phyloP scores from a whole-genome alignment of 1,284 basidiomycete species.

The Cystobasidium sp. region DNA sequence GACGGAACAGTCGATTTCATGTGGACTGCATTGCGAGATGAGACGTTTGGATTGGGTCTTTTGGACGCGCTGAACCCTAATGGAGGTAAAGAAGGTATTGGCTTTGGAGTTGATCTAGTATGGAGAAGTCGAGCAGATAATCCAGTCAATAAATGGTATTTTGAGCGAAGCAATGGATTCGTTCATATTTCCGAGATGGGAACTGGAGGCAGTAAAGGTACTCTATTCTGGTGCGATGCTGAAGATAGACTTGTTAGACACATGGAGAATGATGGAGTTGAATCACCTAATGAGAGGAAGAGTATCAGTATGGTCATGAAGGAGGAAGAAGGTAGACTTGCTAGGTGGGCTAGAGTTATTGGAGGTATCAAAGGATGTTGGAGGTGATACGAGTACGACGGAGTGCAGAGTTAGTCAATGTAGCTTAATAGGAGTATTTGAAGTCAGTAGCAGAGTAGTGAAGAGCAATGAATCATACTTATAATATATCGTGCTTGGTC shows the following conservation, averaged over 20 bases:
- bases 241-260: slow-evolving; percentile 70
- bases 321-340: slow-evolving; percentile 46
- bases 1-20: slow-evolving; percentile 99
- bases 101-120: slow-evolving; percentile 89
- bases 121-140: slow-evolving; percentile 93
- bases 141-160: slow-evolving; percentile 99
- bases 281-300: slow-evolving; percentile 20
- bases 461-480: too few species aligned
- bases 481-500: too few species aligned
- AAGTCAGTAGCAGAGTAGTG: too few species aligned
- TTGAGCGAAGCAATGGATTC: slow-evolving; percentile 92
- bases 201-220: slow-evolving; percentile 48
- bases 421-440: background rate
- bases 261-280: slow-evolving; percentile 23
- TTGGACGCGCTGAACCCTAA: slow-evolving; percentile 90
- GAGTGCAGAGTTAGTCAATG: background rate
- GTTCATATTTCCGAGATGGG: slow-evolving; percentile 64
- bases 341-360: slow-evolving; percentile 49
- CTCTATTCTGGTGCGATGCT: slow-evolving; percentile 98
- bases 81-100: slow-evolving; percentile 84
- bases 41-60: slow-evolving; percentile 93
- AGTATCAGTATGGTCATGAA: slow-evolving; percentile 31
- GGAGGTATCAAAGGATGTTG: slow-evolving; percentile 49
- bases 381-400: slow-evolving; percentile 4
- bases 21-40: slow-evolving; percentile 98